Evolutionary conservation across 2,329 filamentous ascomycete genomes (phyloP).

Genomic region (Diatrype stigma): DNA sequence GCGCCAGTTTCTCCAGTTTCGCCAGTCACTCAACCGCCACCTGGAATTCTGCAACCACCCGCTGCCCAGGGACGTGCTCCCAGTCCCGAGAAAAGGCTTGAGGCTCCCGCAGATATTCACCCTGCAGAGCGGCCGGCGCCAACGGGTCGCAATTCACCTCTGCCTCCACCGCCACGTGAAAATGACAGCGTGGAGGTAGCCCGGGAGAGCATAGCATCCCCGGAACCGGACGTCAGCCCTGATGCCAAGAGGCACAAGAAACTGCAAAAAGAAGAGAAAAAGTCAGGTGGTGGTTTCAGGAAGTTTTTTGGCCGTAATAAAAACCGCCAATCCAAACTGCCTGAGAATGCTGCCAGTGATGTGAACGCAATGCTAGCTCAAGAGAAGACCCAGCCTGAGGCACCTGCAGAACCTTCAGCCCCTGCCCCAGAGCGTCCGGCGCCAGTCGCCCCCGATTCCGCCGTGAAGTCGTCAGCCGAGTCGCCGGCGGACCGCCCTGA

Average conservation of each 20-base stretch:
- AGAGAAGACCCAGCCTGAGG: constrained; percentile 17
- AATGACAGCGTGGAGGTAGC: constrained; percentile 29
- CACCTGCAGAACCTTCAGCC: constrained; percentile 21
- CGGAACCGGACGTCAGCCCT: constrained; percentile 37
- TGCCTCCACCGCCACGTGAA: constrained; percentile 36
- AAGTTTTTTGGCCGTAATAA: constrained; percentile 66
- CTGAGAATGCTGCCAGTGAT: constrained; percentile 49
- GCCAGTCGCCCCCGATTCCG: constrained; percentile 18
- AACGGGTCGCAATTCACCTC: constrained; percentile 32
- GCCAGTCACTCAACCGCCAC: constrained; percentile 26
- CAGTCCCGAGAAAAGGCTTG: constrained; percentile 35
- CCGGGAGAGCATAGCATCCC: constrained; percentile 35
- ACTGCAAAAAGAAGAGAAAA: constrained; percentile 49
- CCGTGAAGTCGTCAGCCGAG: constrained; percentile 12
- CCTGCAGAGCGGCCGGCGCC: constrained; percentile 30
- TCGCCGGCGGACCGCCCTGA: constrained; percentile 21
- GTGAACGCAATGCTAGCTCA: constrained; percentile 47
- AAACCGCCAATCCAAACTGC: constrained; percentile 54
- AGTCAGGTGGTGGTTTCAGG: constrained; percentile 46
- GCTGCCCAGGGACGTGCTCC: too few relatives aligned
- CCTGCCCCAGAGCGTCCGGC: constrained; percentile 21
- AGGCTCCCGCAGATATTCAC: constrained; percentile 30
- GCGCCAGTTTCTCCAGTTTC: constrained; percentile 25
- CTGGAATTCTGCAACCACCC: constrained; percentile 8
- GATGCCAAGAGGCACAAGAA: constrained; percentile 48